phyloP scores from a whole-genome alignment of 331 rosid species.

The Quercus phellos region DNA sequence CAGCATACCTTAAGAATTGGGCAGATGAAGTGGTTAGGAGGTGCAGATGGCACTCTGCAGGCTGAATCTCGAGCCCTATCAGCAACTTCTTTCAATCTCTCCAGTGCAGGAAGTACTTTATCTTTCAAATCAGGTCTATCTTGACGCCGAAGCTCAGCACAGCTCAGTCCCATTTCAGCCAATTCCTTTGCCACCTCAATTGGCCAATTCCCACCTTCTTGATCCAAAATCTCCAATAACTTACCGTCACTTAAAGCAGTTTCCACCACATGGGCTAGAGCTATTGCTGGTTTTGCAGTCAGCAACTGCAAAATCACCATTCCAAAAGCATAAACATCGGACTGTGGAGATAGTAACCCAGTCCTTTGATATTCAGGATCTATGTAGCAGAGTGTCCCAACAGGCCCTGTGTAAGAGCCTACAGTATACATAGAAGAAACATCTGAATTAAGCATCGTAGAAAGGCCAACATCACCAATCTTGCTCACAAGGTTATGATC shows the following conservation, averaged over 20 bases:
- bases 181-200: constrained; percentile 60
- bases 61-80: constrained; percentile 39
- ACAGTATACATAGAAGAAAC: constrained; percentile 33
- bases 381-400: constrained; percentile 85
- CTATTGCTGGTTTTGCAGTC: constrained; percentile 83
- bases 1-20: constrained; percentile 76
- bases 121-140: constrained; percentile 79
- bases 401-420: constrained; percentile 58
- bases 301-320: constrained; percentile 79
- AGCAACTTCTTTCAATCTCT: constrained; percentile 61
- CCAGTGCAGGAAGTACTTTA: constrained; percentile 61
- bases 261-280: constrained; percentile 70
- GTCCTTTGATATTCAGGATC: constrained; percentile 95
- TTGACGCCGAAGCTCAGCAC: constrained; percentile 75
- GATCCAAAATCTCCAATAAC: constrained; percentile 61
- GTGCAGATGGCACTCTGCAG: constrained; percentile 33
- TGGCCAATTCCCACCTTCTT: constrained; percentile 84
- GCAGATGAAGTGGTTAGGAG: constrained; percentile 86
- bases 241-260: constrained; percentile 47
- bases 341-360: constrained; percentile 65
- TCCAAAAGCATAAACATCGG: constrained; percentile 94
- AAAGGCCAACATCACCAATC: constrained; percentile 89
- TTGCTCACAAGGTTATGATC: constrained; percentile 77
- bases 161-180: constrained; percentile 67
- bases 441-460: constrained; percentile 60